Conservation (phyloP, 2,329 filamentous ascomycete genomes). For the Bretziella fagacearum region DNA sequence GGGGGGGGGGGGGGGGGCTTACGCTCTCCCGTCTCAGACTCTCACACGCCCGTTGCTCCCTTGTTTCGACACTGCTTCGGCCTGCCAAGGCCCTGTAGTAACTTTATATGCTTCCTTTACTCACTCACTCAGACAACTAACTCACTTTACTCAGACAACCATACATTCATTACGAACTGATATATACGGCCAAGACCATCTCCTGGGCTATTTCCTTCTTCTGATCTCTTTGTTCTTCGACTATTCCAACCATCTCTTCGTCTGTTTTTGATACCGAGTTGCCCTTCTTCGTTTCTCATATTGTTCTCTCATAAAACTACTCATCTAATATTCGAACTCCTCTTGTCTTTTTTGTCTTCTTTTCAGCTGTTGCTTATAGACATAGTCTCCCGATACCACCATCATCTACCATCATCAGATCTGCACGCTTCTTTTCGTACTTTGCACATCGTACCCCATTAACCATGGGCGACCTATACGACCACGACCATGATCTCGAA, state of each 20-base stretch:
- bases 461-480: slow-evolving; percentile 6
- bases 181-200: neutral
- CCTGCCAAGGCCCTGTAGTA: neutral
- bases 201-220: neutral
- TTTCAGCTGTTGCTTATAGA: too few species aligned
- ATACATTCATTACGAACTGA: neutral
- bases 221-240: neutral
- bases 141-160: neutral
- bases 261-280: neutral
- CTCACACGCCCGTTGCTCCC: slow-evolving; percentile 1
- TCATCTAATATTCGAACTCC: neutral
- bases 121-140: neutral
- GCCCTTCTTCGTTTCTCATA: neutral
- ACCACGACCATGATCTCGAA: slow-evolving; percentile 8
- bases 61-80: slow-evolving; percentile 9
- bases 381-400: neutral
- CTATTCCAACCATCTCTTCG: neutral
- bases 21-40: slow-evolving; percentile 2
- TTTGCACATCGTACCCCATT: neutral
- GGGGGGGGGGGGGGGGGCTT: too few species aligned
- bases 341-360: neutral
- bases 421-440: neutral
- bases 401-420: neutral
- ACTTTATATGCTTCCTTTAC: slow-evolving; percentile 1
- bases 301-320: neutral